Evolutionary conservation across 345 rosid genomes (phyloP), one percentile per base, ranked within the genome.

Genomic region (Gossypium bickii): DNA sequence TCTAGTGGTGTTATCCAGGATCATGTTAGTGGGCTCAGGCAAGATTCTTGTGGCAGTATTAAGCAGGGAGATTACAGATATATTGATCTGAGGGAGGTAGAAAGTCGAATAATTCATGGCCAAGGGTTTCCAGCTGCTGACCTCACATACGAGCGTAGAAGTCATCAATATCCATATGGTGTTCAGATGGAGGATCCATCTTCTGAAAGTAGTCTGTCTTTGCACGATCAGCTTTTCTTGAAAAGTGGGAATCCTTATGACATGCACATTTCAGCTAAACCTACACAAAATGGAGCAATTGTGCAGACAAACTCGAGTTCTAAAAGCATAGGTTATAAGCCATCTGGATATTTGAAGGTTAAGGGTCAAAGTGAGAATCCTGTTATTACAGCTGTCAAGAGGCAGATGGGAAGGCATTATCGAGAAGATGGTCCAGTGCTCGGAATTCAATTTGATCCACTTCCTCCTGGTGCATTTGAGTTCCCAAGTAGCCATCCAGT

Each of bases 1-100:
- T 92, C 96, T 4, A 91, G 95, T 63, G 89, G 85, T 78, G 86
- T 92, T 73, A 81, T 86, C 67, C 98, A 92, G 66, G 98, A 94
- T 81, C 95, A 81, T 80, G 93, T 86, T 64, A 94, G 97, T 72
- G 97, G 88, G 27, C 89, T 83, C 55, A 74, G 86, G 83, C 97
- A 94, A 78, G 98, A 94, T 89, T 94, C 98, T 41, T 89, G 97
- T 78, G 94, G 98, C 79, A 94, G 98, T 81, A 92, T 92, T 77
- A 94, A 91, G 85, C 95, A 88, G 78, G 88, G 82, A 41, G 97
- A 91, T 76, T 80, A 81, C 73, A 73, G 80, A 78, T 84, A 80
- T 76, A 67, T 81, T 51, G 93, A 92, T 74, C 90, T 83, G 4
- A 88, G 86, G 85, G 98, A 92, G 84, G 98, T 90, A 70, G 95